Evolutionary conservation across 768 basidiomycete genomes (phyloP).

Genomic region (Podaxis sp.): DNA sequence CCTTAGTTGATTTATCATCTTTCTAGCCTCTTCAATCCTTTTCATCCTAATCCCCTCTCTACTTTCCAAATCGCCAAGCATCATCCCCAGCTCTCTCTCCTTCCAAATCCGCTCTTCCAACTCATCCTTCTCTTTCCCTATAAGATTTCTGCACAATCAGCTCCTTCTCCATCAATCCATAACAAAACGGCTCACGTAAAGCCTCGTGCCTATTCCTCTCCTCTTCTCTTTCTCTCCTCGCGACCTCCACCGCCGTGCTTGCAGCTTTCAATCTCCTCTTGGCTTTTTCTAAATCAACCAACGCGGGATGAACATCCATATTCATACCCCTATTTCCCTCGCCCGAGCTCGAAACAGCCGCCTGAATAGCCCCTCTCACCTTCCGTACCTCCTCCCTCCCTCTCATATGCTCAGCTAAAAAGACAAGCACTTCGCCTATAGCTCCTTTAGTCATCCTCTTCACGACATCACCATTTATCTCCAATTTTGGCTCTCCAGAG

Average conservation of each 20-base stretch:
- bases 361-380: not conserved
- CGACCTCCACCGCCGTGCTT: conserved; percentile 1
- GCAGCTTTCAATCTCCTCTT: conserved; percentile 6
- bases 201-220: not conserved
- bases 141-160: not conserved
- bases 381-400: conserved; percentile 1
- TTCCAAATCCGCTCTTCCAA: not conserved
- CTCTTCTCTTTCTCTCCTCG: conserved; percentile 17
- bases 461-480: not conserved
- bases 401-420: conserved; percentile 2
- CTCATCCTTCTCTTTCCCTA: not conserved
- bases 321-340: not conserved
- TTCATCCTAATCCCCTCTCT: conserved; percentile 26
- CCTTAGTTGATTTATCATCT: conserved; percentile 18
- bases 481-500: not conserved
- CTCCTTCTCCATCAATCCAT: not conserved
- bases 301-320: not conserved
- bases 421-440: not conserved
- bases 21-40: conserved; percentile 23
- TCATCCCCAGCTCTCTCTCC: conserved; percentile 20
- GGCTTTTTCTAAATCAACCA: not conserved
- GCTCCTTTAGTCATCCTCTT: not conserved
- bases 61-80: conserved; percentile 25
- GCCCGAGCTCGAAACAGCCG: not conserved
- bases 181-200: conserved; percentile 13